Base-by-base conservation (phyloP, 805 yeast species). In the Cyberlindnera amylophila region DNA sequence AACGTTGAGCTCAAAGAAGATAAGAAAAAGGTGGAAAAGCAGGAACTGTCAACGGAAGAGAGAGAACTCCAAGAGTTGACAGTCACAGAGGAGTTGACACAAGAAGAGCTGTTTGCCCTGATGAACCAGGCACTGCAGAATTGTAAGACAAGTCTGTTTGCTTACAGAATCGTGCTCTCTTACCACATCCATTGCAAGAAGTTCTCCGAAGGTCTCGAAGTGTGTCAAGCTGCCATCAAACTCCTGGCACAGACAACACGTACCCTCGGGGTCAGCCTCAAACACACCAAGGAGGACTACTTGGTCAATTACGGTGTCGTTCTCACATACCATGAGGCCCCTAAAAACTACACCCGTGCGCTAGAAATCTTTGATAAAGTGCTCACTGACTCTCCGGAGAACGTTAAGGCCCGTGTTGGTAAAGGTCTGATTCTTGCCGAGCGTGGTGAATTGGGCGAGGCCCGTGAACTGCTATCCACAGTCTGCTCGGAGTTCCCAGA, bases 271-370 rank as follows among this genome's bases (percentile, higher is more conserved):
- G 64, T 73, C 7, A 57, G 62, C 9, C 66, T 86, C 31, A 58
- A 60, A 1, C 65, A 78, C 47, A 70, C 89, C 1, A 77, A 71
- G 50, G 71, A 71, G 39, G 84, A 80, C 39, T 64, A 86, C 17
- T 68, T 83, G 8, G 72, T 88, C 29, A 70, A 77, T 18, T 68
- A 86, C 41, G 98, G 93, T 0, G 75, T 81, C 0, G 73, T 84
- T 1, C 86, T 89, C 57, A 86, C 95, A 0, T 83, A 86, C 57
- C 75, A 81, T 55, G 96, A 91, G 59, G 85, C 97, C 0, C 99
- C 98, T 10, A 88, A 88, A 61, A 86, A 91, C 62, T 87, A 78
- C 55, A 70, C 76, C 2, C 70, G 81, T 19, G 98, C 99, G 0
- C 57, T 83, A 23, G 77, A 77, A 37, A 61, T 89, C 13, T 93